Evolutionary conservation across 108 stramenopile species (phyloP), one percentile per base, ranked within the genome.

Genomic region (Schizochytrium sp.): DNA sequence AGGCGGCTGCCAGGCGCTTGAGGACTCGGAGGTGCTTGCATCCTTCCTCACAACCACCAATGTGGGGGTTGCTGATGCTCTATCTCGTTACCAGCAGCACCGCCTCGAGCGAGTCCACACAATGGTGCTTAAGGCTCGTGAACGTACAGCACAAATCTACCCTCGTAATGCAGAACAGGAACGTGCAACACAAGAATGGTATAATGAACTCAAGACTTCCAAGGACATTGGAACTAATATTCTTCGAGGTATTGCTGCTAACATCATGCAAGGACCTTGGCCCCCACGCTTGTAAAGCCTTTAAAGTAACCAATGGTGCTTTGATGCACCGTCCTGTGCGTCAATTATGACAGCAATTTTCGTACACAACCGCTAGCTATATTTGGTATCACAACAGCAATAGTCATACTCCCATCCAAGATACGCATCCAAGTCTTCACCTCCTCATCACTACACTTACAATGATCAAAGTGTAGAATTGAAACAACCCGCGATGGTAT

Each of bases 51-150:
- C 76, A 10, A 83, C 76, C 76, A 83, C 76, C 47, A 83, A 83
- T 53, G 53, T 83, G 15, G 53, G 76, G 10, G 76, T 83, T 2
- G 10, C 10, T 0, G 76, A 83, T 53, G 76, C 40, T 42, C 40
- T 83, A 38, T 47, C 47, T 0, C 76, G 76, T 53, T 83, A 83
- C 76, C 50, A 49, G 50, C 76, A 83, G 76, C 76, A 83, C 76
- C 76, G 76, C 76, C 49, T 55, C 2, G 3, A 55, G 50, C 76
- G 76, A n/a, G 76, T 83, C 1, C 76, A 83, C 76, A 83, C 76
- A 10, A 83, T 83, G 76, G 76, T 83, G 76, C 76, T 83, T 53
- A 83, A 83, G 76, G 76, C 76, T 47, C 76, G 76, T 53, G 76
- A 2, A 42, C 76, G 76, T 53, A 83, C 76, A 10, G 76, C 76